Evolutionary conservation across 1,139 yeast genomes (phyloP), one percentile per base, ranked within the genome.

Genomic region (Protomyces arabidopsidicola): DNA sequence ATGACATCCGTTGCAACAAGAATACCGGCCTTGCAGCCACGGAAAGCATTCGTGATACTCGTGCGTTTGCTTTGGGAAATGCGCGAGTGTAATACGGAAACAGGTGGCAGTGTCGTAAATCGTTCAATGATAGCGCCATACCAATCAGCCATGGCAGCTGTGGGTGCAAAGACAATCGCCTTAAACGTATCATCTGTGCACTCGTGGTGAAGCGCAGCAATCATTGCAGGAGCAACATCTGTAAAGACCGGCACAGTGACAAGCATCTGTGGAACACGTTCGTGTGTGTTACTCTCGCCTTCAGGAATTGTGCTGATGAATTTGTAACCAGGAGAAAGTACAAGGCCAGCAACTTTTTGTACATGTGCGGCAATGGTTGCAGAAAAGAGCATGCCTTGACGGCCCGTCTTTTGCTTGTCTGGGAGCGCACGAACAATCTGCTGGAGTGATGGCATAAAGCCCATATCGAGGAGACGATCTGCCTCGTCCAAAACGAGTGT

Each of bases 351-450:
- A 73, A 93, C 81, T 78, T 95, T 98, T 75, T 93, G 98, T 68
- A 93, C 98, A 78, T 93, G 95, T 53, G 98, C 95, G 48, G 99
- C 95, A 76, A 95, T 98, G 0, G 99, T 93, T 59, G 99, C 98
- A n/a, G 98, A 90, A 74, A 95, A 93, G 70, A 93, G 79, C 98
- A 93, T 93, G 53, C 96, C 82, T 76, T 93, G 99, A 78, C 99
- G 87, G 70, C 88, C 91, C 69, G 90, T 95, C 58, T 69, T 67
- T 69, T 69, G 66, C 69, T 90, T 96, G 69, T 84, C 87, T 56
- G 99, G 99, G 72, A 95, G 80, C 68, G 93, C 89, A 76, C 87
- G 89, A 72, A 93, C 90, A 72, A 93, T 93, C 77, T 95, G 98
- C 75, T 83, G 88, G 97, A 93, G 91, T 79, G 93, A 98, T 70